Evolutionary conservation across 306 rosid genomes (phyloP).

Genomic region (Cicer bijugum): DNA sequence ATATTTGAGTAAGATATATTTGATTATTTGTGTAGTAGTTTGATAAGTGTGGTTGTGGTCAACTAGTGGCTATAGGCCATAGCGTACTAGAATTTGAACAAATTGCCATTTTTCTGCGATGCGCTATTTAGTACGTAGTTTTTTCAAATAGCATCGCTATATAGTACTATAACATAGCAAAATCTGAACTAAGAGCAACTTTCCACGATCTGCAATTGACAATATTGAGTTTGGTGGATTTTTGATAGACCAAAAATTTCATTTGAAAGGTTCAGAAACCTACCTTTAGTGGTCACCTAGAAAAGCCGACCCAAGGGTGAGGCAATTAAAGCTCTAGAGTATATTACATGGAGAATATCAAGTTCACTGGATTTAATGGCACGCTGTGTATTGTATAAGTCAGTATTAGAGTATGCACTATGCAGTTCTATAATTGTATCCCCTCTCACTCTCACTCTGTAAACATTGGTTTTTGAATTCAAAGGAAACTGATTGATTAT

Average conservation of each 20-base stretch:
- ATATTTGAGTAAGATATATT: neutral
- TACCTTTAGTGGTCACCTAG: constrained; percentile 2
- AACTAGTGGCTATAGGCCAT: too few relatives aligned
- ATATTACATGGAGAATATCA: constrained; percentile 6
- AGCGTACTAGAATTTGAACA: too few relatives aligned
- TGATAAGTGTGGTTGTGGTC: too few relatives aligned
- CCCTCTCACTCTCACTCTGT: neutral
- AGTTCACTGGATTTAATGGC: neutral
- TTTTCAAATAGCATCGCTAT: too few relatives aligned
- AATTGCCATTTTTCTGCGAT: too few relatives aligned
- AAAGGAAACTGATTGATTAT: constrained; percentile 32
- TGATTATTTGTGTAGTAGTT: too few relatives aligned
- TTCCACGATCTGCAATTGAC: too few relatives aligned
- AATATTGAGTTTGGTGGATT: constrained; percentile 22
- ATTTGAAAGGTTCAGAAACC: constrained; percentile 33
- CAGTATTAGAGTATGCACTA: constrained; percentile 18
- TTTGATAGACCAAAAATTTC: neutral
- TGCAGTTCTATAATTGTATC: constrained; percentile 32
- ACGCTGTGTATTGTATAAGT: neutral
- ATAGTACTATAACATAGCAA: too few relatives aligned
- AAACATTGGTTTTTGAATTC: constrained; percentile 6
- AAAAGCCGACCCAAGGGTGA: neutral
- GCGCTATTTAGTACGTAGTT: too few relatives aligned
- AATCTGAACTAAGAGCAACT: too few relatives aligned
- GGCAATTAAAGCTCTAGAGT: neutral